A percentile compares a stretch with the other conserved stretches of the same genome.
phyloP scores from a whole-genome alignment of 257 asterid species.

The Mitragyna speciosa region DNA sequence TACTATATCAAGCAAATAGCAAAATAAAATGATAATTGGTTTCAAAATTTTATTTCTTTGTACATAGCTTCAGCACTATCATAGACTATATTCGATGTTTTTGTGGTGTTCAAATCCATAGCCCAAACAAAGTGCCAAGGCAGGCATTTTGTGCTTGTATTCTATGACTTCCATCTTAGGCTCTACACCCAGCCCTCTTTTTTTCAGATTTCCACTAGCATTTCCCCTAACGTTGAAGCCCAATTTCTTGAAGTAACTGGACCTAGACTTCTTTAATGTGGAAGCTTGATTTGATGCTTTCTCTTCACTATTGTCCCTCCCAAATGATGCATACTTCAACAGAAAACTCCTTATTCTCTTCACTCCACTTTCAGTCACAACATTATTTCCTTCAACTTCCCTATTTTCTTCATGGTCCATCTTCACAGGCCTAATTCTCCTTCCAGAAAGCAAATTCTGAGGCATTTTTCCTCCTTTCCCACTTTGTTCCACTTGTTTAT shows the following conservation, averaged over 20 bases:
- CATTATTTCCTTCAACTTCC: conserved; percentile 7
- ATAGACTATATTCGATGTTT: background rate
- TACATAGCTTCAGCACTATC: background rate
- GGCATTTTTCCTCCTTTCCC: conserved; percentile 9
- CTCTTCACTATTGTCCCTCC: conserved; percentile 34
- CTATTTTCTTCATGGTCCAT: conserved; percentile 1
- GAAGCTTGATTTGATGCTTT: conserved; percentile 30
- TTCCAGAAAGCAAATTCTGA: conserved; percentile 1
- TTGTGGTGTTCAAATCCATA: conserved; percentile 45
- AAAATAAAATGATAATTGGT: no score
- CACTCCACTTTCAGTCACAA: conserved; percentile 29
- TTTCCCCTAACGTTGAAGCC: conserved; percentile 53
- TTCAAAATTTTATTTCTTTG: background rate
- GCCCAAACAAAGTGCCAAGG: conserved; percentile 41
- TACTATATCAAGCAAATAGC: no score
- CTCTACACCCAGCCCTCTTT: conserved; percentile 24
- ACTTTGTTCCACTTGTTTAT: conserved; percentile 32
- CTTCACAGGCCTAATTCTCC: conserved; percentile 15
- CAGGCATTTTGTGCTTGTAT: conserved; percentile 34
- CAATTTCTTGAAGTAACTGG: conserved; percentile 36
- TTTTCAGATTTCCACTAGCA: conserved; percentile 26
- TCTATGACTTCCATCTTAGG: conserved; percentile 36
- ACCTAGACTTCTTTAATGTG: conserved; percentile 20
- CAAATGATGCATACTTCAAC: conserved; percentile 49
- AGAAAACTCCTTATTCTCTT: conserved; percentile 51